A percentile compares a stretch with the other conserved stretches of the same genome.
Evolutionary conservation across 169 alveolate species (phyloP).

Genomic region (Plasmodium cynomolgi): DNA sequence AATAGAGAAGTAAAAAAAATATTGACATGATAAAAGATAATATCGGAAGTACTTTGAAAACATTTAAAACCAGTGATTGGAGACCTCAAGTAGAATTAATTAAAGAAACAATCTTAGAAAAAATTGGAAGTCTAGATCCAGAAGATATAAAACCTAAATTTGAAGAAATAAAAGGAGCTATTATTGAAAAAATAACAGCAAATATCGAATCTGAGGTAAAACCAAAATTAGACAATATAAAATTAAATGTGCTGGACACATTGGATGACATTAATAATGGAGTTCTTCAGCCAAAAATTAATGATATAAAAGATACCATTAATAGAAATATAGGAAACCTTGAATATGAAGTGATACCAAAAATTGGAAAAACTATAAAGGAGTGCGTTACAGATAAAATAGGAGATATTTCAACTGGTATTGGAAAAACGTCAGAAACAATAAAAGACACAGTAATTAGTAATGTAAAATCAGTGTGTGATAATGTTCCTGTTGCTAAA

Average conservation of each 20-base stretch:
- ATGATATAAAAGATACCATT: slow-evolving; percentile 33
- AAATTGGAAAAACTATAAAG: slow-evolving; percentile 26
- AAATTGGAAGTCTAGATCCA: slow-evolving; percentile 20
- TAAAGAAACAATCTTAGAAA: slow-evolving; percentile 7
- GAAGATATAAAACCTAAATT: neutral
- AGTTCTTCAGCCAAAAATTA: slow-evolving; percentile 3
- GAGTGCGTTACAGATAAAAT: slow-evolving; percentile 12
- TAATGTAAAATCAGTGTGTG: slow-evolving; percentile 7
- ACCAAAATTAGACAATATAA: slow-evolving; percentile 8
- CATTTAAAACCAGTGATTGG: neutral
- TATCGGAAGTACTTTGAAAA: neutral
- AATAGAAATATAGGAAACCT: neutral
- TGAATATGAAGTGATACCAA: slow-evolving; percentile 24
- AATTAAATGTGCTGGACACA: neutral
- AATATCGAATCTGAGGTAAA: slow-evolving; percentile 15
- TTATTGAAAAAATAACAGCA: slow-evolving; percentile 7
- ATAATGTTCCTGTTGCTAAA: neutral
- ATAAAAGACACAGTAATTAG: slow-evolving; percentile 12
- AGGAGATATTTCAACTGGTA: slow-evolving; percentile 22
- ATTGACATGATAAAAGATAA: slow-evolving; percentile 7
- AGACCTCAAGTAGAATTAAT: neutral
- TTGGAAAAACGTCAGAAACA: slow-evolving; percentile 12
- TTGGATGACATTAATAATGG: neutral
- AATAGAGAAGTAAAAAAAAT: neutral
- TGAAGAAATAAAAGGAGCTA: slow-evolving; percentile 1